Evolutionary conservation across 345 rosid genomes (phyloP).

Genomic region (Anastatica hierochuntica): DNA sequence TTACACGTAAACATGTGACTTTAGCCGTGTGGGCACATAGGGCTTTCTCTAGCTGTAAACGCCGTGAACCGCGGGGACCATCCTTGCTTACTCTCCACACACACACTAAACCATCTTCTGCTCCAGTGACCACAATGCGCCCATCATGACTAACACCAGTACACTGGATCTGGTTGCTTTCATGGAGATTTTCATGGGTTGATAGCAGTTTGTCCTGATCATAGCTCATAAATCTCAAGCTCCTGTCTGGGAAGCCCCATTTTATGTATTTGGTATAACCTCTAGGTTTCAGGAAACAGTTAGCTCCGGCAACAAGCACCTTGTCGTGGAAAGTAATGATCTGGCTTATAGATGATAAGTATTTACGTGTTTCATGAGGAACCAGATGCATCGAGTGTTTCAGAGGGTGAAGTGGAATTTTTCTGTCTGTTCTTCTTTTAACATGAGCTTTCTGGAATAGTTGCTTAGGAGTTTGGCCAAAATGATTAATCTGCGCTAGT

Average conservation of each 20-base stretch:
- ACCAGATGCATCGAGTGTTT: slow-evolving; percentile 59
- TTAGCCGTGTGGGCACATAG: slow-evolving; percentile 67
- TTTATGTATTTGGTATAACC: slow-evolving; percentile 62
- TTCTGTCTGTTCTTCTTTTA: slow-evolving; percentile 60
- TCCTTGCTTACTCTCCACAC: slow-evolving; percentile 70
- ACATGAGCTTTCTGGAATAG: slow-evolving; percentile 80
- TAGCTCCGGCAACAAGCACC: slow-evolving; percentile 54
- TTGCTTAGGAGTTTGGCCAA: slow-evolving; percentile 96
- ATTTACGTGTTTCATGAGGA: slow-evolving; percentile 69
- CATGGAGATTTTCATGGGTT: slow-evolving; percentile 92
- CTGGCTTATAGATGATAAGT: slow-evolving; percentile 53
- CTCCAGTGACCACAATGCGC: slow-evolving; percentile 71
- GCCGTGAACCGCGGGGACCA: slow-evolving; percentile 41
- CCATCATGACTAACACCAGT: slow-evolving; percentile 78
- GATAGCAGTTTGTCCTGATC: slow-evolving; percentile 85
- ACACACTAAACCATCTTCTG: slow-evolving; percentile 68
- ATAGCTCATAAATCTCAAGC: slow-evolving; percentile 84
- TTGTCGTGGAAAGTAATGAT: slow-evolving; percentile 60
- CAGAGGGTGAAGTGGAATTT: slow-evolving; percentile 66
- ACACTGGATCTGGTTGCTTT: slow-evolving; percentile 79
- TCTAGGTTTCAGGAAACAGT: slow-evolving; percentile 70
- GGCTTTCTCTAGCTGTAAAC: slow-evolving; percentile 51
- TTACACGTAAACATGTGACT: slow-evolving; percentile 70
- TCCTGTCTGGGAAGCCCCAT: slow-evolving; percentile 91
- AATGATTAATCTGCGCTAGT: slow-evolving; percentile 92